Base-by-base conservation (phyloP, 2,329 filamentous ascomycete genomes). In the Aureobasidium sp. region DNA sequence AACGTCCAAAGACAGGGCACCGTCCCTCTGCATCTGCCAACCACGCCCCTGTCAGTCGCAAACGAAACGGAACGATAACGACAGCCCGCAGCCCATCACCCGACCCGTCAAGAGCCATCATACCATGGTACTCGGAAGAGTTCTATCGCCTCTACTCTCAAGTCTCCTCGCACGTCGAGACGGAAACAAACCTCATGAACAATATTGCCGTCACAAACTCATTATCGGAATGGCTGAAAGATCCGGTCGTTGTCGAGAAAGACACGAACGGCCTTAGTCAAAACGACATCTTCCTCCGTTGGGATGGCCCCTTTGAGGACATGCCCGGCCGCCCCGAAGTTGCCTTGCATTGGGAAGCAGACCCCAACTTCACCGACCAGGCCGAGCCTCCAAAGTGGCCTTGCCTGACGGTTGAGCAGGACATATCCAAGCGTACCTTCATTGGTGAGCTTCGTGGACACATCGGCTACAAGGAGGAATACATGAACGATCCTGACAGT, bases 1-100 rank as follows among this genome's bases (percentile, higher is more conserved):
- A 96, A 75, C 91, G 91, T 70, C 73, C 87, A 1, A 97, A 96
- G 75, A 86, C 83, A n/a, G 85, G 82, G 52, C 93, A 97, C 77
- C 89, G 89, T 66, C 76, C 89, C 0, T 91, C 87, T 36, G 86
- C 87, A 63, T 96, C 92, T 1, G 78, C 90, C 66, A 86, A 85
- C 48, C 85, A 87, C 68, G 83, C 86, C 63, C 85, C 85, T 63
- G 83, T 88, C 61, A 83, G 82, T 2, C 80, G 83, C 61, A 90
- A 88, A 71, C 85, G 76, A 75, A 86, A 76, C 65, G 81, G 71
- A 73, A 87, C 78, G 69, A 82, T 74, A 68, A 81, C 72, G 75
- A 78, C 68, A 81, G 87, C 74, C 6, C 86, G 82, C 31, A 96
- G 91, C 73, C 88, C 91, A 53, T 89, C 87, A 22, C 83, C 86